These are phyloP conservation scores for Fusarium sulawesiense DNA, from an alignment of 2,329 filamentous ascomycete genomes.

Conservation along the genomic window DNA sequence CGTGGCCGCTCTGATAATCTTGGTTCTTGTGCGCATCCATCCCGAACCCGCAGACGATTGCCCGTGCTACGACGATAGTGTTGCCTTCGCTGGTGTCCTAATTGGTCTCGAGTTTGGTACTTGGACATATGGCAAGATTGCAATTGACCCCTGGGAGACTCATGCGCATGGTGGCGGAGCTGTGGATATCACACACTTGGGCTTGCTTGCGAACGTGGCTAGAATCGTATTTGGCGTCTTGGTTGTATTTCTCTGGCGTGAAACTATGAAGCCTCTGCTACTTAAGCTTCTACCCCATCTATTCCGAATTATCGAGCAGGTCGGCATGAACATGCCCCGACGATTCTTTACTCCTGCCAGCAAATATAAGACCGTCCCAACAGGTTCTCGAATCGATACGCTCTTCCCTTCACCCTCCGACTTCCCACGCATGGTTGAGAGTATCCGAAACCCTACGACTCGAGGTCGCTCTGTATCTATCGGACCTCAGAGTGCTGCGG, in stretches of 20 bases:
- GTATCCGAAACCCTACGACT: conserved; percentile 77
- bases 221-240: conserved; percentile 84
- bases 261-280: conserved; percentile 85
- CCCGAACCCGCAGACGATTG: conserved; percentile 97
- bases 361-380: conserved; percentile 85
- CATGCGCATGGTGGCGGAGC: conserved; percentile 63
- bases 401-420: conserved; percentile 91
- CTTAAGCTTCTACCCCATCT: conserved; percentile 83
- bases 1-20: conserved; percentile 72
- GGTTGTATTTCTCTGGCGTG: conserved; percentile 89
- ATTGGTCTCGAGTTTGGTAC: conserved; percentile 85
- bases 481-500: conserved; percentile 93
- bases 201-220: conserved; percentile 69
- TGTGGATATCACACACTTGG: conserved; percentile 74
- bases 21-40: conserved; percentile 86
- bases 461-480: conserved; percentile 86
- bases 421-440: conserved; percentile 82
- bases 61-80: conserved; percentile 95
- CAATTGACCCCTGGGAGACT: conserved; percentile 57
- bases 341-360: conserved; percentile 92
- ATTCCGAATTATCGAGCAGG: conserved; percentile 85
- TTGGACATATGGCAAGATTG: conserved; percentile 80
- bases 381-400: conserved; percentile 78
- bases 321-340: conserved; percentile 82
- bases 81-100: conserved; percentile 90